phyloP scores from a whole-genome alignment of 2,329 filamentous ascomycete species.

The Fusarium kyushuense region DNA sequence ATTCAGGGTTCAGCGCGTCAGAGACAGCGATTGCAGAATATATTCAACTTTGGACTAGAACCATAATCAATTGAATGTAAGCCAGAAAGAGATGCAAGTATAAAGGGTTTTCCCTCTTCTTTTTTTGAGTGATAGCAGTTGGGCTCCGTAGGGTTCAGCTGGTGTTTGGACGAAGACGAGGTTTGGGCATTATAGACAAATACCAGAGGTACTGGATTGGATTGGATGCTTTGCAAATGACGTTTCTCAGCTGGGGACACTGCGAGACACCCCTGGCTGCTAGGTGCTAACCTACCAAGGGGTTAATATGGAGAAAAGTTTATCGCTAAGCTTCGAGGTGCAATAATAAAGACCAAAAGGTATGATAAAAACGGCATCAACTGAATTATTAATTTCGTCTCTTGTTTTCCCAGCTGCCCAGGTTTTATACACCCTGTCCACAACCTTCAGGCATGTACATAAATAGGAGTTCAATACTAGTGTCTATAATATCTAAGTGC shows the following conservation, averaged over 20 bases:
- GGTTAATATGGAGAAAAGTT: background rate
- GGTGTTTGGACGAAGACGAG: conserved; percentile 35
- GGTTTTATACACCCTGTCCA: background rate
- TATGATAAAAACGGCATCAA: background rate
- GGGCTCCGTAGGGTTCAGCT: conserved; percentile 25
- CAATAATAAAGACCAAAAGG: background rate
- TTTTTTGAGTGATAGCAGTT: conserved; percentile 2
- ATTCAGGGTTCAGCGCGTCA: conserved; percentile 30
- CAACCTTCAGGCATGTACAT: background rate
- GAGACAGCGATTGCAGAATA: conserved; percentile 21
- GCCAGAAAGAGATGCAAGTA: background rate
- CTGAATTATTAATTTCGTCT: background rate
- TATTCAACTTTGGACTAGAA: conserved; percentile 18
- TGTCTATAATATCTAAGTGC: too few relatives aligned
- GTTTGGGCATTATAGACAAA: conserved; percentile 37
- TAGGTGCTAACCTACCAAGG: background rate
- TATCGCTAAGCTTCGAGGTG: background rate
- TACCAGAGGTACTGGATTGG: conserved; percentile 29
- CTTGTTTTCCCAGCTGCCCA: background rate
- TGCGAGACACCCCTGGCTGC: conserved; percentile 24
- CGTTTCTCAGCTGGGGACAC: conserved; percentile 41
- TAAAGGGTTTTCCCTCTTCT: too few relatives aligned
- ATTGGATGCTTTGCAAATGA: conserved; percentile 35
- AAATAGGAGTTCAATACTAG: background rate
- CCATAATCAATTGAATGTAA: conserved; percentile 21